Conservation (phyloP, 139 green algal species). For the Chlamydomonas applanata region DNA sequence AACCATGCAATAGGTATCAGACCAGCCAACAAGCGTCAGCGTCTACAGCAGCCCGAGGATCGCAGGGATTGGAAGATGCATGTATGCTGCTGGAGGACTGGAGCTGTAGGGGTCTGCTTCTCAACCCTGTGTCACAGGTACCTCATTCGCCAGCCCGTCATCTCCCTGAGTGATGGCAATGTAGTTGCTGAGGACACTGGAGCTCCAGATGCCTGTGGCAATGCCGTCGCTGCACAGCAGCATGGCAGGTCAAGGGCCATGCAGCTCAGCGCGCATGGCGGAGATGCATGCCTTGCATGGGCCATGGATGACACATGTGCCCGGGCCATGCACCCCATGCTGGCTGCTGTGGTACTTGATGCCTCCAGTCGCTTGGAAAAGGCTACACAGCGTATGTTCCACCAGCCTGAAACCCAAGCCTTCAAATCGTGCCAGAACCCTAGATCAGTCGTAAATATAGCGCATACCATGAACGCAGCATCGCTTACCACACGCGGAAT, state of each 20-base stretch:
- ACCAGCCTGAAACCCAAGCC: no score
- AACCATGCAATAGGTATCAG: no score
- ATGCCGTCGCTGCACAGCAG: conserved; percentile 30
- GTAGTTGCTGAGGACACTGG: conserved; percentile 31
- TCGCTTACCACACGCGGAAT: conserved; percentile 12
- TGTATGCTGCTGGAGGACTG: no score
- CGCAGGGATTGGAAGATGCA: no score
- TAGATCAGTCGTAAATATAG: background rate
- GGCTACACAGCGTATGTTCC: no score
- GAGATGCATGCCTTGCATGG: background rate
- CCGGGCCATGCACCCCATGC: background rate
- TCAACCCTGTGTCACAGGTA: background rate
- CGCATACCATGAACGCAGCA: background rate
- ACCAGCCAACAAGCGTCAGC: no score
- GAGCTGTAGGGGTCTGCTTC: no score
- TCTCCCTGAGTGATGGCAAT: conserved; percentile 24
- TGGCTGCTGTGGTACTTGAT: background rate
- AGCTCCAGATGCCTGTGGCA: conserved; percentile 35
- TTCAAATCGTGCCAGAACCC: background rate
- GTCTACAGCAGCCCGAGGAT: no score
- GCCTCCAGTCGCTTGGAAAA: background rate
- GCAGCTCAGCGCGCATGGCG: no score
- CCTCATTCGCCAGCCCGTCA: conserved; percentile 28
- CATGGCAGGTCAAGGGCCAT: no score
- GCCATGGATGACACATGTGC: background rate